Conservation (phyloP, 768 basidiomycete genomes). For the Phanerochaete carnosa region DNA sequence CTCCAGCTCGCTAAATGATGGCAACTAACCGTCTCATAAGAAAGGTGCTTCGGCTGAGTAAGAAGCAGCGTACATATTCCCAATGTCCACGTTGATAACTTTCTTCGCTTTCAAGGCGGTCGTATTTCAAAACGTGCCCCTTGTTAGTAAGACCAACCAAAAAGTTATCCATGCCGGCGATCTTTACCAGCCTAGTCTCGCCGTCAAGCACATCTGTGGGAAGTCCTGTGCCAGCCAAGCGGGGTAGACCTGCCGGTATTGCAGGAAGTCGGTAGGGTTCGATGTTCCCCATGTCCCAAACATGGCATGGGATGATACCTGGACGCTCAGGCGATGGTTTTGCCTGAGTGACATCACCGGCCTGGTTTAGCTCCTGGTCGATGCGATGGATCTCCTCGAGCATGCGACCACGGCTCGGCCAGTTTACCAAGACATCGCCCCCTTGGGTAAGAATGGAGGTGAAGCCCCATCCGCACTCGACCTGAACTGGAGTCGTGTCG, state of each 20-base stretch:
- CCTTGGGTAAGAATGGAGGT: slow-evolving; percentile 68
- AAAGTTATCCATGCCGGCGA: slow-evolving; percentile 73
- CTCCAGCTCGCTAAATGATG: slow-evolving; percentile 65
- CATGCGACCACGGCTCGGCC: slow-evolving; percentile 54
- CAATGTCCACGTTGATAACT: slow-evolving; percentile 42
- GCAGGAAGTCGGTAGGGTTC: slow-evolving; percentile 58
- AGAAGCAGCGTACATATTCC: slow-evolving; percentile 67
- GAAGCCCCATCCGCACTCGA: slow-evolving; percentile 81
- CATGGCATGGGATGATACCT: slow-evolving; percentile 52
- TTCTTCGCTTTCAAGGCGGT: slow-evolving; percentile 40
- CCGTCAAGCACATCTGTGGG: slow-evolving; percentile 21
- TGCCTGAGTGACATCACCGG: slow-evolving; percentile 12
- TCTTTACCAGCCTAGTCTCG: slow-evolving; percentile 59
- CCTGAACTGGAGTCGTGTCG: slow-evolving; percentile 50
- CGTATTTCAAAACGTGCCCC: slow-evolving; percentile 73
- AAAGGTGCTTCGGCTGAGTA: not conserved
- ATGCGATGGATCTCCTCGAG: slow-evolving; percentile 32
- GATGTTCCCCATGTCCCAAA: slow-evolving; percentile 47
- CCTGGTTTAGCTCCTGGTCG: slow-evolving; percentile 44
- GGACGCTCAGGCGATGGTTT: slow-evolving; percentile 26
- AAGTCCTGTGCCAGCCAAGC: slow-evolving; percentile 32
- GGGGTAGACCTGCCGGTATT: slow-evolving; percentile 55
- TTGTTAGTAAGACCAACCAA: slow-evolving; percentile 78
- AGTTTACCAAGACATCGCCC: slow-evolving; percentile 77
- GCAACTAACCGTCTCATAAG: slow-evolving; percentile 45